Evolutionary conservation across 2,329 filamentous ascomycete species (phyloP), one percentile per base, ranked within the genome.

Genomic region (Xylariaceae sp.): DNA sequence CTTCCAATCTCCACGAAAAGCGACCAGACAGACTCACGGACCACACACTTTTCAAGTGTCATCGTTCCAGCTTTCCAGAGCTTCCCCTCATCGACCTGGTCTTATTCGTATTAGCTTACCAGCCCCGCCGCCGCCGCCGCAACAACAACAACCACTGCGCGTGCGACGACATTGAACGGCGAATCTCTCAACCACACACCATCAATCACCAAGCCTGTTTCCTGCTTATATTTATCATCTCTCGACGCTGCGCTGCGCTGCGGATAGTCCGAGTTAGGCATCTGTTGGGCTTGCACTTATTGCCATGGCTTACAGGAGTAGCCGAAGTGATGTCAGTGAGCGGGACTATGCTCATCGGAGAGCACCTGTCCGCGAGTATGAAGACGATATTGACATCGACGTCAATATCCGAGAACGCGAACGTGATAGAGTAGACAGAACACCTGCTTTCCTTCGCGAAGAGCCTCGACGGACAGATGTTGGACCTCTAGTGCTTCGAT

Each of bases 401-500:
- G 72, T 80, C 45, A 75, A 75, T 51, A 71, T 79, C 34, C 76
- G 78, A 40, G 78, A 79, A 52, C 71, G 73, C 40, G 78, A 79
- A 52, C 71, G 73, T 40, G 77, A 79, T n/a, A 69, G 71, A n/a
- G 71, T 74, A 39, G 69, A 74, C 53, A 76, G 79, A 37, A 74
- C 78, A 37, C 81, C 80, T 2, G 73, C 77, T 49, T 85, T 84
- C 65, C 70, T 85, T 56, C 78, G 81, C 46, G 79, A 83, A 2
- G 81, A 83, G 36, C 69, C 62, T 24, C 76, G 80, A 53, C 78
- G 78, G 12, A 56, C 70, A 23, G 82, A 85, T 56, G 71, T 77
- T 23, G 82, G 82, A 3, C 76, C 78, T 33, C 70, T 86, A 66
- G 82, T 86, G 16, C 75, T 86, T 44, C 79, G 83, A 48, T 74